Evolutionary conservation across 352 stramenopile species (phyloP), one percentile per base, ranked within the genome.

Genomic region (Phytophthora cactorum): DNA sequence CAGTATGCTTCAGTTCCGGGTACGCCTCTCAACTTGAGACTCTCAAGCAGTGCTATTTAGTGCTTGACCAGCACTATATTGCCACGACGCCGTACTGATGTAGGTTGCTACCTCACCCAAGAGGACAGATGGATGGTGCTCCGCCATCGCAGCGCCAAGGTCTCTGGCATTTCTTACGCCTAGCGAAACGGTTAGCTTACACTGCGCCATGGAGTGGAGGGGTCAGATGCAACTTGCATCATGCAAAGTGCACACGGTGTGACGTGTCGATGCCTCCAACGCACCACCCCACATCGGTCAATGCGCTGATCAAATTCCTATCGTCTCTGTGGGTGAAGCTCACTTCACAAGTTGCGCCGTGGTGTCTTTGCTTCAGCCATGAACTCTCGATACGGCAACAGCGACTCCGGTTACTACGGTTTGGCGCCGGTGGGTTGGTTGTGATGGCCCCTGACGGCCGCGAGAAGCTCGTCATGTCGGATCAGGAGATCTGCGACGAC

Each of bases 391-490:
- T 22, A 22, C 22, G 22, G 62, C 45, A 74, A 47, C 36, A 57
- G 59, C 25, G 67, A 63, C 69, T 58, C 49, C 5, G 17, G 31
- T 12, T 55, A 55, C 36, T 76, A 76, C 45, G 57, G 62, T 7
- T 46, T 67, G 9, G 60, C 52, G 11, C 69, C 72, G n/a, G 43
- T 45, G 8, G 68, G 3, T 47, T 80, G 15, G 65, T 77, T 15
- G 68, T 72, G 47, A 75, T 59, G 52, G 56, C 64, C n/a, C 55
- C 72, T 36, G 69, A 70, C 34, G 72, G 72, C 32, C 60, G 59
- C 12, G 68, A 75, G 15, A 69, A 66, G 44, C 50, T 80, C 38
- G 68, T 80, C 58, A 76, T 80, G 58, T 73, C 22, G 22, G 22
- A 22, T 22, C 22, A 22, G 22, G 22, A 22, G 22, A 22, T 22